A percentile compares a stretch with the other conserved stretches of the same genome.
phyloP scores from a whole-genome alignment of 2,329 filamentous ascomycete genomes.

The Trichophyton equinum region DNA sequence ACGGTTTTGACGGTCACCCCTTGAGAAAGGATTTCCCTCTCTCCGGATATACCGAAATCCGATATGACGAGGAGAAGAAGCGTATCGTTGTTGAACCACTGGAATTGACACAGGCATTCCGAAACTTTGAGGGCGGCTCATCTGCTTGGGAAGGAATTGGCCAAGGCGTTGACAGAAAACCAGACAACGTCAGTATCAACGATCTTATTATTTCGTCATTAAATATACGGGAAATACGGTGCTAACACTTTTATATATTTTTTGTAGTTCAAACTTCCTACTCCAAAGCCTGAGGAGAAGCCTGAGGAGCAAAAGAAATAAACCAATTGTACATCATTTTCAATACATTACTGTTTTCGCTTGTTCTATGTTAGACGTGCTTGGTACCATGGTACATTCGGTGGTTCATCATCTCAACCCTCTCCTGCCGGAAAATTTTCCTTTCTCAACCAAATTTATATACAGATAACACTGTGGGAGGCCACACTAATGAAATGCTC shows the following conservation, averaged over 20 bases:
- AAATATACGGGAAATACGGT: neutral
- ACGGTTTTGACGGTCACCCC: constrained; percentile 96
- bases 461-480: neutral
- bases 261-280: constrained; percentile 74
- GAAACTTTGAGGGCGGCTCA: constrained; percentile 89
- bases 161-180: constrained; percentile 62
- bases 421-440: neutral
- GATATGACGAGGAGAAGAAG: constrained; percentile 99
- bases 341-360: neutral
- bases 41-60: constrained; percentile 94
- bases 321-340: constrained; percentile 15
- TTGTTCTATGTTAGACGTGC: neutral
- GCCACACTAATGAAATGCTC: neutral
- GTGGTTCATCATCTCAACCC: neutral
- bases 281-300: constrained; percentile 86
- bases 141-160: constrained; percentile 60
- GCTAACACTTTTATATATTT: neutral
- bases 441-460: neutral
- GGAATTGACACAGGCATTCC: constrained; percentile 94
- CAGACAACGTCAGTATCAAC: constrained; percentile 47
- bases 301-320: constrained; percentile 89
- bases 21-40: constrained; percentile 95
- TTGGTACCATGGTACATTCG: neutral
- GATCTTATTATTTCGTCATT: neutral
- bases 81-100: constrained; percentile 94